Conservation (phyloP, 768 basidiomycete species). For the Glaciozyma antarctica region DNA sequence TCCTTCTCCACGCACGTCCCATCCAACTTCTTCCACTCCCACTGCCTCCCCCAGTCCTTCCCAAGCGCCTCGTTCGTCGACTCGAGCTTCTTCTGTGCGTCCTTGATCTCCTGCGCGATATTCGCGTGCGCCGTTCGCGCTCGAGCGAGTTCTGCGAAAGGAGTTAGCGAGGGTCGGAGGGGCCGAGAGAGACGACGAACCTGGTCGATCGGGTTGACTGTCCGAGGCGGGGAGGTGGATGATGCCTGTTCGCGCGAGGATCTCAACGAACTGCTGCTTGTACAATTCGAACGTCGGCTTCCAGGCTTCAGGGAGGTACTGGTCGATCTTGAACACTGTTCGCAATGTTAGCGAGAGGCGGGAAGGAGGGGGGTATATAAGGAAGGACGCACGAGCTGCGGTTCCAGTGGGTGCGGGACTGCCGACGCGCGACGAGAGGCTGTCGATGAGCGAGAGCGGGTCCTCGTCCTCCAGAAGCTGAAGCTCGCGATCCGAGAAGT, state of each 20-base stretch:
- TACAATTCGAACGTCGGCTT: slow-evolving; percentile 63
- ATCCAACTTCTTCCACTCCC: slow-evolving; percentile 95
- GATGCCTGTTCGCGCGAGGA: slow-evolving; percentile 58
- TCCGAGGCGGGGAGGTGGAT: slow-evolving; percentile 35
- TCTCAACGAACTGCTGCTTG: slow-evolving; percentile 53
- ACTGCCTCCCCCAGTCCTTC: slow-evolving; percentile 51
- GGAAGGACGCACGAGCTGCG: slow-evolving; percentile 11
- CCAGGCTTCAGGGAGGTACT: slow-evolving; percentile 76
- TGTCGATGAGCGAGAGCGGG: slow-evolving; percentile 34
- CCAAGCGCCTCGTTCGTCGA: slow-evolving; percentile 47
- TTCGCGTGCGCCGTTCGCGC: slow-evolving; percentile 46
- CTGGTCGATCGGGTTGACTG: slow-evolving; percentile 14
- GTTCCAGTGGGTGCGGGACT: slow-evolving; percentile 3
- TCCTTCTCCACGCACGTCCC: slow-evolving; percentile 68
- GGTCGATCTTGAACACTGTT: slow-evolving; percentile 64
- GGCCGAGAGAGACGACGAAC: not conserved
- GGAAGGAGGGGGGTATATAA: no score
- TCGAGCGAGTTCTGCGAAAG: slow-evolving; percentile 37
- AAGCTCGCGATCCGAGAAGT: slow-evolving; percentile 43
- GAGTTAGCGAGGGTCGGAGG: no score
- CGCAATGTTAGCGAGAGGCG: not conserved
- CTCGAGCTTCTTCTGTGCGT: slow-evolving; percentile 34
- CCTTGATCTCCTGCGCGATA: slow-evolving; percentile 52
- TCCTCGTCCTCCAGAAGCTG: slow-evolving; percentile 44
- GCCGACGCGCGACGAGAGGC: slow-evolving; percentile 18